Evolutionary conservation across 2,329 filamentous ascomycete genomes (phyloP).

Genomic region (Colletotrichum salicis): DNA sequence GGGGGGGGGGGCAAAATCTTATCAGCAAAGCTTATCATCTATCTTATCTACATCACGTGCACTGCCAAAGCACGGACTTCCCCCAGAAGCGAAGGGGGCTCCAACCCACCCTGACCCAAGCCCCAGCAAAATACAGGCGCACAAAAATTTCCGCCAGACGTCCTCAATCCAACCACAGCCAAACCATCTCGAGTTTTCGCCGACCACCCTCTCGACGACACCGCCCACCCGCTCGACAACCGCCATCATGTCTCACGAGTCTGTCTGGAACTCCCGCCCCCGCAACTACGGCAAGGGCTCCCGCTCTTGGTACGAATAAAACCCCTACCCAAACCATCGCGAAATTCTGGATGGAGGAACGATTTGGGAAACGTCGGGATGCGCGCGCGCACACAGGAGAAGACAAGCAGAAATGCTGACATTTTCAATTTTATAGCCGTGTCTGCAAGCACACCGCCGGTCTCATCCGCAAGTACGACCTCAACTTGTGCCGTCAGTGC

Average conservation of each 20-base stretch:
- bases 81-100: constrained; percentile 9
- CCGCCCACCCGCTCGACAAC: constrained; percentile 47
- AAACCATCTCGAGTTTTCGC: constrained; percentile 34
- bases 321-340: background rate
- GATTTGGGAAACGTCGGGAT: constrained; percentile 9
- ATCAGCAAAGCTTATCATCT: background rate
- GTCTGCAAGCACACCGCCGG: constrained; percentile 92
- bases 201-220: constrained; percentile 31
- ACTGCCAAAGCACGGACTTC: background rate
- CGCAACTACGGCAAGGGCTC: constrained; percentile 97
- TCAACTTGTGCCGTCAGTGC: constrained; percentile 87
- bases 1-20: background rate
- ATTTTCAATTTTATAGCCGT: constrained; percentile 57
- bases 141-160: constrained; percentile 33
- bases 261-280: constrained; percentile 98
- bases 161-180: constrained; percentile 28
- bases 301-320: constrained; percentile 82
- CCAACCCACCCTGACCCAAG: constrained; percentile 31
- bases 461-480: constrained; percentile 99
- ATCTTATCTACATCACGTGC: background rate
- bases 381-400: background rate
- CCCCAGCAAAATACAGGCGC: constrained; percentile 28
- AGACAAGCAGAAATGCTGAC: constrained; percentile 43
- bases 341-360: background rate
- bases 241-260: constrained; percentile 80